A percentile compares a stretch with the other conserved stretches of the same genome.
Evolutionary conservation across 768 basidiomycete genomes (phyloP).

Genomic region (Serendipita sp.): DNA sequence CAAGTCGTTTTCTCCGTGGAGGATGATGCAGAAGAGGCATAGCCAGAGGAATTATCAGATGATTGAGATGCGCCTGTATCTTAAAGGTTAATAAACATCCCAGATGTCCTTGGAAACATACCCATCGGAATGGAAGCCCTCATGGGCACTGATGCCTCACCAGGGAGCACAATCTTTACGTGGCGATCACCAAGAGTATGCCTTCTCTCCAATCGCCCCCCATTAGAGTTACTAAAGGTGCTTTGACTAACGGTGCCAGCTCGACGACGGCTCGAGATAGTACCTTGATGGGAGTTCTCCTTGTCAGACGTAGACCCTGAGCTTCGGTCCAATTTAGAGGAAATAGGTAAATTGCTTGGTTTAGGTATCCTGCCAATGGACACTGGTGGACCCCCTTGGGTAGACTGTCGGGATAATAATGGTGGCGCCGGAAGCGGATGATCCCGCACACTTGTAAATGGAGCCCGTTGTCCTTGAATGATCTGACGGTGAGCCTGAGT

Average conservation of each 20-base stretch:
- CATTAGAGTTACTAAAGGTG: background rate
- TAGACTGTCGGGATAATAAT: background rate
- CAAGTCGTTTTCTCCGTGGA: slow-evolving; percentile 28
- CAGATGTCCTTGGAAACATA: background rate
- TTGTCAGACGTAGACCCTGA: slow-evolving; percentile 26
- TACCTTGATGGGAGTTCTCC: slow-evolving; percentile 30
- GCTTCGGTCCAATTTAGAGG: no score
- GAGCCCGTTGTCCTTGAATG: background rate
- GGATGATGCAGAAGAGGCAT: background rate
- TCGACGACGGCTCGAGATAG: background rate
- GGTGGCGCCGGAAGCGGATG: background rate
- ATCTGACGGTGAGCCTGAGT: background rate
- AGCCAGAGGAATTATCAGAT: background rate
- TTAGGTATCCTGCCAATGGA: background rate
- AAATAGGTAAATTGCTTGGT: background rate
- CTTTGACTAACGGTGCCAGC: background rate
- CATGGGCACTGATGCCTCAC: slow-evolving; percentile 10
- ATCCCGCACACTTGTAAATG: background rate
- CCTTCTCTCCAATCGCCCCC: background rate
- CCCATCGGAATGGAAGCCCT: background rate
- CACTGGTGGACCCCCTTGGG: background rate
- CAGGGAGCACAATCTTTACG: slow-evolving; percentile 42
- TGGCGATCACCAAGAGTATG: slow-evolving; percentile 15
- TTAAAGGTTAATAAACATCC: background rate
- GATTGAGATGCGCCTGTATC: background rate